phyloP scores from a whole-genome alignment of 2,329 filamentous ascomycete genomes.

The Cercospora nicotianae region DNA sequence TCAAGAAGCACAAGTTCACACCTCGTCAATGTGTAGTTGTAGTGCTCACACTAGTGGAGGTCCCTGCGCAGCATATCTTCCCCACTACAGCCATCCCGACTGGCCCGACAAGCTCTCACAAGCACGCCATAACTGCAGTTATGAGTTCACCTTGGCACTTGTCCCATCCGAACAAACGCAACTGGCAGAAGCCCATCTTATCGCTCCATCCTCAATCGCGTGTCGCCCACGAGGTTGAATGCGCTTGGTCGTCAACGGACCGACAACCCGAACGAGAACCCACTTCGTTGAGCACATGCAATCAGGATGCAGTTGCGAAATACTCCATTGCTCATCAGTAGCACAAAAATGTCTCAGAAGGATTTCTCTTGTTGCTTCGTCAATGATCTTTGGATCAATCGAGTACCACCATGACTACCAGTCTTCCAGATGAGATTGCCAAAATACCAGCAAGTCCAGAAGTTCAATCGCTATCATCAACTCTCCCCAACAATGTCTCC shows the following conservation, averaged over 20 bases:
- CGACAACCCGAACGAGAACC: neutral
- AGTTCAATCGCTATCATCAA: neutral
- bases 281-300: neutral
- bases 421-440: neutral
- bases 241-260: constrained; percentile 4
- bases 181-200: constrained; percentile 3
- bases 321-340: neutral
- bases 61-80: constrained; percentile 1
- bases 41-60: neutral
- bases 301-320: neutral
- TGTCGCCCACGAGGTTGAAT: neutral
- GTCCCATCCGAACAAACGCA: neutral
- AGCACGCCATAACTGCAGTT: constrained; percentile 13
- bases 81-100: constrained; percentile 1
- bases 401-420: neutral
- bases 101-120: constrained; percentile 7
- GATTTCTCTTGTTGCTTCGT: neutral
- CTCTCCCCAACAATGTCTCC: constrained; percentile 16
- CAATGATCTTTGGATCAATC: neutral
- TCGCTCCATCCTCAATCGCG: neutral
- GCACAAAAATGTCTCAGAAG: neutral
- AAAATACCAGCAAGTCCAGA: neutral
- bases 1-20: neutral
- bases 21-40: neutral
- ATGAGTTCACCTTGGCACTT: constrained; percentile 5